phyloP scores from a whole-genome alignment of 306 rosid genomes.

The Astragalus membranaceus region DNA sequence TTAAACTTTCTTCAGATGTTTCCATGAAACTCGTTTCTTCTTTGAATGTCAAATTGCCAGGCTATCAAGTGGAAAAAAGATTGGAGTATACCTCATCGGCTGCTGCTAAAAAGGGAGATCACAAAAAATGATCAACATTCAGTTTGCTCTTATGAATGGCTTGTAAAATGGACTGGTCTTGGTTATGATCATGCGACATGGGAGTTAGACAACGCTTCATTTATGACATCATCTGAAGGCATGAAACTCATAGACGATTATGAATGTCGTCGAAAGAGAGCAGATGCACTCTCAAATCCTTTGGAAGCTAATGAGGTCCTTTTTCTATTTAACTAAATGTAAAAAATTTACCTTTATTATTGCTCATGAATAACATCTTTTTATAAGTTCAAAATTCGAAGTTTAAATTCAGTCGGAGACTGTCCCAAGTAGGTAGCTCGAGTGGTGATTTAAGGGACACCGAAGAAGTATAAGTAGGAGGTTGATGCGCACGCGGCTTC shows the following conservation, averaged over 20 bases:
- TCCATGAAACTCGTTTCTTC: background rate
- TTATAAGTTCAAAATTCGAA: background rate
- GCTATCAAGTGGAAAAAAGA: conserved; percentile 30
- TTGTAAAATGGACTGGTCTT: conserved; percentile 43
- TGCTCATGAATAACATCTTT: background rate
- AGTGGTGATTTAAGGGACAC: too few relatives aligned
- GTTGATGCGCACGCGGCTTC: too few relatives aligned
- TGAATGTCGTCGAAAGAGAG: conserved; percentile 21
- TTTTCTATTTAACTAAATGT: background rate
- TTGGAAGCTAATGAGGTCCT: conserved; percentile 27
- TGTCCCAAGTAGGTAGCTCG: background rate
- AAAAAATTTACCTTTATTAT: background rate
- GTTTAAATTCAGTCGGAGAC: background rate
- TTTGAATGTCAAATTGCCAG: conserved; percentile 2
- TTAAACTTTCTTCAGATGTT: background rate
- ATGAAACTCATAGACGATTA: conserved; percentile 20
- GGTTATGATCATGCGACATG: conserved; percentile 40
- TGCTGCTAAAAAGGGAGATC: conserved; percentile 29
- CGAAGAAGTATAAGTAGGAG: too few relatives aligned
- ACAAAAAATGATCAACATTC: background rate
- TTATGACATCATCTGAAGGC: conserved; percentile 26
- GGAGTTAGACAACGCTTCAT: conserved; percentile 35
- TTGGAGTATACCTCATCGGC: conserved; percentile 40
- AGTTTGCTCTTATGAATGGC: conserved; percentile 32
- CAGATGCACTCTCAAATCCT: conserved; percentile 11